phyloP scores from a whole-genome alignment of 345 rosid genomes.

The Eucalyptus decipiens region DNA sequence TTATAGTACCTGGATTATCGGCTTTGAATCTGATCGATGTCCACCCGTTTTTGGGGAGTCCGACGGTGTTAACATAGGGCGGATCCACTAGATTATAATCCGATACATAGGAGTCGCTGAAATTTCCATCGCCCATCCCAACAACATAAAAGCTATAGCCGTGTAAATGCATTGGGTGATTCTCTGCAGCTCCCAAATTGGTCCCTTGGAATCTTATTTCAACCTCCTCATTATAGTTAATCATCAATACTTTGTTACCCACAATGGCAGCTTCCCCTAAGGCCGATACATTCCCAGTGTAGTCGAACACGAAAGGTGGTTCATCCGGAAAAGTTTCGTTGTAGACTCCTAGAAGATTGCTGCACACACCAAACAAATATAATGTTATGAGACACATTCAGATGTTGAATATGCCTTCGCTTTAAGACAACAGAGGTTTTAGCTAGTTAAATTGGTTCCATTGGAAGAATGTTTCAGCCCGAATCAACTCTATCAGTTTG shows the following conservation, averaged over 20 bases:
- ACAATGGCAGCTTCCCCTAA: not conserved
- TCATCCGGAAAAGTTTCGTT: not conserved
- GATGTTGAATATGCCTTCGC: not conserved
- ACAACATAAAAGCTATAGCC: not conserved
- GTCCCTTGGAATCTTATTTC: not conserved
- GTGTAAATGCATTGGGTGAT: not conserved
- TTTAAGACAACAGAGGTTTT: not conserved
- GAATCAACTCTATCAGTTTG: not conserved
- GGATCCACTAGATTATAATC: not conserved
- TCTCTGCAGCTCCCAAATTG: not conserved
- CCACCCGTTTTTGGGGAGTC: not conserved
- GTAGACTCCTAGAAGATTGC: not conserved
- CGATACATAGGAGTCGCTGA: not conserved
- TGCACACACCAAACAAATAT: not conserved
- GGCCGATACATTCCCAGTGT: not conserved
- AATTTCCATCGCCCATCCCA: not conserved
- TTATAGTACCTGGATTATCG: not conserved
- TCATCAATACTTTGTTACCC: not conserved
- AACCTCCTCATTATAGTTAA: not conserved
- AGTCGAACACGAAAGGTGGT: not conserved
- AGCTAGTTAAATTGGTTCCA: not conserved
- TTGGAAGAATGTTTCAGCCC: not conserved
- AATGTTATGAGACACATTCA: not conserved
- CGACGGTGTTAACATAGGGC: not conserved
- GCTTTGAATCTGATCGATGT: not conserved